Evolutionary conservation across 169 alveolate genomes (phyloP), one percentile per base, ranked within the genome.

Genomic region (Cryptosporidium canis): DNA sequence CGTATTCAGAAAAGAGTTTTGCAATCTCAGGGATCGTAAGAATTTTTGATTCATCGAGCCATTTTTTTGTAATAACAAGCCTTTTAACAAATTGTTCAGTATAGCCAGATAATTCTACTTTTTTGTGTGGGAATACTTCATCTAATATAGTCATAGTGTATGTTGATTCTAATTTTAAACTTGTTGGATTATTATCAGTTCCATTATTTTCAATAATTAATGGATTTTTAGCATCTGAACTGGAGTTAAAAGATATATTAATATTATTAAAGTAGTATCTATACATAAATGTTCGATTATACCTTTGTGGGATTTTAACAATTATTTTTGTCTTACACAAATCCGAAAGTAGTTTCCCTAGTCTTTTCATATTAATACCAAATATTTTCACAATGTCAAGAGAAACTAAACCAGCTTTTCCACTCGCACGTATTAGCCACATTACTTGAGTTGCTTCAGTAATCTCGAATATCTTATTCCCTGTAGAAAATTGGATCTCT

Each of bases 221-320:
- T 16, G 48, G 12, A 71, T 1, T 18, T 67, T 18, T 29, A 18
- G 37, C 33, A 47, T 53, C 39, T 61, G 24, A 9, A 0, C 11
- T 31, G 7, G 29, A 11, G 2, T 61, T 61, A 9, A 35, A 31
- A 61, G 41, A 2, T 5, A 61, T 6, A 11, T 47, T 4, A 29
- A 24, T 70, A 7, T 31, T 12, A 29, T 39, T 35, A 77, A 43
- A 61, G 37, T 77, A 77, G 45, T 77, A 77, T 58, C 87, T 77
- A 39, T 77, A 77, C 87, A 77, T 77, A 29, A 77, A 77, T 77
- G 87, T 77, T n/a, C 87, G 35, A 58, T 77, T 77, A 31, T 61
- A 77, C 18, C 87, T 37, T 14, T 77, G 87, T 12, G 87, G 87
- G 24, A 77, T 45, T 33, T 77, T 77, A 29, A 16, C 18, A 39